Percentiles rank a stretch among this genome's conserved stretches.
Evolutionary conservation across 257 asterid species (phyloP).

Genomic region (Salvia miltiorrhiza): DNA sequence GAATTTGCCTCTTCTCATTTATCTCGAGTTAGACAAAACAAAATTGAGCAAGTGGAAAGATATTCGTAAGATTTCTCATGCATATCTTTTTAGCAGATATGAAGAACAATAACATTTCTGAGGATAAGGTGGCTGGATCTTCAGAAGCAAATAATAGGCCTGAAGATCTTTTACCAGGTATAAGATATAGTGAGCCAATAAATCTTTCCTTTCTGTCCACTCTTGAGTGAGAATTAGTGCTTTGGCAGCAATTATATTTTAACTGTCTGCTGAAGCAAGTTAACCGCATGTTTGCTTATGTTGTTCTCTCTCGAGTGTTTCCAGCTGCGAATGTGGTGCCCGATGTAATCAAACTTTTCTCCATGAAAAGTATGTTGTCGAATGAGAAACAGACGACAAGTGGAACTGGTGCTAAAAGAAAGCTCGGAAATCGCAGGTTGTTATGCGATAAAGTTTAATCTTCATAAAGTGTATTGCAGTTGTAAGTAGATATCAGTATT

Average conservation of each 20-base stretch:
- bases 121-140: conserved; percentile 34
- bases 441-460: conserved; percentile 17
- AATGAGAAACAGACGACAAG: conserved; percentile 33
- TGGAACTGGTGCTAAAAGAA: conserved; percentile 57
- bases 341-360: conserved; percentile 24
- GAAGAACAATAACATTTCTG: conserved; percentile 32
- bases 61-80: conserved; percentile 13
- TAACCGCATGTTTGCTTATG: conserved; percentile 24
- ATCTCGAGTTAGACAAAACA: conserved; percentile 13
- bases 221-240: conserved; percentile 9
- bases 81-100: conserved; percentile 25
- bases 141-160: conserved; percentile 30
- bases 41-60: conserved; percentile 8
- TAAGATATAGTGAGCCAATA: conserved; percentile 13
- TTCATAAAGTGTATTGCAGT: not conserved
- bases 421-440: conserved; percentile 63
- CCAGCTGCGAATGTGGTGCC: conserved; percentile 36
- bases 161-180: conserved; percentile 54
- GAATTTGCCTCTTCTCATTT: conserved; percentile 20
- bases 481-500: conserved; percentile 1
- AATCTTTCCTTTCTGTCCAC: conserved; percentile 9
- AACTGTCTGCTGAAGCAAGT: conserved; percentile 12
- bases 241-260: conserved; percentile 20
- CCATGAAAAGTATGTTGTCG: conserved; percentile 28
- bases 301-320: conserved; percentile 33